Base-by-base conservation (phyloP, 2,329 filamentous ascomycete species). In the Ophiosphaerella herpotricha region DNA sequence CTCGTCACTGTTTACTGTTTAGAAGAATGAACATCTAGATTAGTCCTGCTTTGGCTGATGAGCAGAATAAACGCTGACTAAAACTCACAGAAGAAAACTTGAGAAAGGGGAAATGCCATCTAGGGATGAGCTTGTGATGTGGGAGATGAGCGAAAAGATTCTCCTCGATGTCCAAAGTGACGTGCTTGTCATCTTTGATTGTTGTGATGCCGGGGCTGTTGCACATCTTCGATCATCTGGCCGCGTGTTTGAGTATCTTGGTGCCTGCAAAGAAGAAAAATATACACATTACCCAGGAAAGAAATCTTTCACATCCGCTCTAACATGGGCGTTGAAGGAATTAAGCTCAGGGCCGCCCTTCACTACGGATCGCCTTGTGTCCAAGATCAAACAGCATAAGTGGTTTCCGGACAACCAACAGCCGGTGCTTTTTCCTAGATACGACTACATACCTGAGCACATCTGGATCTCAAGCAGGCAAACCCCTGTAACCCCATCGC, bases 171-270 rank as follows among this genome's bases (percentile, higher is more conserved):
- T 47, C 1, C 26, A 52, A 1, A 45, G 50, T 21, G 64, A 66
- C 29, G 45, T 64, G 1, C 49, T 67, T 3, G 47, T 57, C 18
- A 64, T 67, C 5, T 54, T 67, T 18, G 64, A 67, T 46, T 60
- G 57, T 33, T 67, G 64, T 43, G 57, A 54, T 16, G 55, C 60
- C 3, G 54, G 56, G 12, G 46, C 51, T 23, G 45, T 55, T 13
- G 18, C 46, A n/a, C 49, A 51, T 11, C n/a, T 48, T 6, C 47
- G 40, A 9, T 48, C 45, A n/a, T 29, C 33, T 39, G 24, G 23
- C 7, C 46, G 47, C 16, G 47, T 40, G 2, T 57, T 54, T 23
- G 50, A 54, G 14, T 54, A 46, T 14, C 37, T 54, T 1, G 45
- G 31, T 11, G 54, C 54, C 3, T 54, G 54, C 39, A 39, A 32